Conservation (phyloP, 805 yeast genomes). For the Saturnispora quitensis region DNA sequence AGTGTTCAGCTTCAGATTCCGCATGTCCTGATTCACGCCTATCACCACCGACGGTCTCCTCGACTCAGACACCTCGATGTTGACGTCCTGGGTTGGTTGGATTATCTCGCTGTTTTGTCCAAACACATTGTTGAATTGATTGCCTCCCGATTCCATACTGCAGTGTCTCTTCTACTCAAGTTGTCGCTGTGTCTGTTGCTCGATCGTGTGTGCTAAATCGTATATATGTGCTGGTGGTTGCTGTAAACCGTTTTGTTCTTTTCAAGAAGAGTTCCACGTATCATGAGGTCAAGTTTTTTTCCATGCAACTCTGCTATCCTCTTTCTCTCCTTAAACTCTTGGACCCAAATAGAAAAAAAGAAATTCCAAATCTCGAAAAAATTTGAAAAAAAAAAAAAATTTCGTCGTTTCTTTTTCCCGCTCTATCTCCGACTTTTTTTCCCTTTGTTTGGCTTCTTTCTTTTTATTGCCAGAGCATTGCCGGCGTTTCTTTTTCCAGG, state of each 20-base stretch:
- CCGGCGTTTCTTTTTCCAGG: too few species aligned
- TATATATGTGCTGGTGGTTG: neutral
- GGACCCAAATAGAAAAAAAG: neutral
- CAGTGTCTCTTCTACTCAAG: neutral
- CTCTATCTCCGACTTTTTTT: neutral
- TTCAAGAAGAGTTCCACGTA: neutral
- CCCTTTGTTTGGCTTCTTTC: too few species aligned
- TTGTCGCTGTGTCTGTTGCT: neutral
- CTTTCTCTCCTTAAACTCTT: neutral
- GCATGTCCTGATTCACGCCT: neutral
- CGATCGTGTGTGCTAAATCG: neutral
- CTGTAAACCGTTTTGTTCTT: neutral
- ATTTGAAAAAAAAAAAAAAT: too few species aligned
- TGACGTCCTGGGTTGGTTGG: neutral
- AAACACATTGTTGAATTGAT: constrained; percentile 29
- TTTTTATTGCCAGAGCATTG: too few species aligned
- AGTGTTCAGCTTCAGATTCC: neutral
- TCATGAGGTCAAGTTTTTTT: neutral
- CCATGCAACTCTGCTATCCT: neutral
- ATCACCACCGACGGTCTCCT: neutral
- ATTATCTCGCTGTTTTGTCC: constrained; percentile 12
- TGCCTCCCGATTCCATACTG: constrained; percentile 31
- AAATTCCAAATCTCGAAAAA: neutral
- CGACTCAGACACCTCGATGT: neutral
- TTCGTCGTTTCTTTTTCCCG: neutral